Base-by-base conservation (phyloP, 176 grass and related monocot species). In the Phyllostachys edulis region DNA sequence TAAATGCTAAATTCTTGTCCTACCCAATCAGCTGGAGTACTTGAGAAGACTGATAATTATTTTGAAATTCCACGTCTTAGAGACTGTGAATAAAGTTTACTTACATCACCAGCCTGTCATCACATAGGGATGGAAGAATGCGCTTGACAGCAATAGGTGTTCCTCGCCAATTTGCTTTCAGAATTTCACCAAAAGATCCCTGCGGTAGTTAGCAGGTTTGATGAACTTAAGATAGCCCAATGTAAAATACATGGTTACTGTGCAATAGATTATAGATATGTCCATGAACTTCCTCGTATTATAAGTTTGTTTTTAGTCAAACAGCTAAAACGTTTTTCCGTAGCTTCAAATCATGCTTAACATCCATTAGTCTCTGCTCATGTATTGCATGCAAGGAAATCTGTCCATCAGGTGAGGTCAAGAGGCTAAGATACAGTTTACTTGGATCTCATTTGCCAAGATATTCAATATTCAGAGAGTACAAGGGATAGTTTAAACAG, bases 171-270 rank as follows among this genome's bases (percentile, higher is more conserved):
- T 94, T 92, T 73, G 97, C 97, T 96, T 90, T 99, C 82, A 99
- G 81, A 88, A 99, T 99, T 92, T 99, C 97, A 86, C 97, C 97
- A 76, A 99, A 99, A 78, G 96, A 99, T 27, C 97, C 97, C 97
- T 99, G 85, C 75, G 82, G 86, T 76, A 76, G 34, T 44, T 62
- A 82, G 66, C 24, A 80, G 73, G 78, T 65, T 86, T 69, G 7
- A 70, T 26, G 1, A 82, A 87, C 78, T 83, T 80, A 55, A 89
- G 56, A 74, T 55, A 81, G 78, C 37, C 63, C 34, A 23, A 62
- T 13, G 69, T 44, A 67, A 27, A 38, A 71, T n/a, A 46, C 40
- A 69, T 13, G 3, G 44, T 61, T 73, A 65, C 13, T 44, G 41
- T 46, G 47, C 36, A 71, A 54, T 20, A 60, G 14, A 38, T 41